Evolutionary conservation across 345 rosid species (phyloP).

Genomic region (Rhodamnia argentea): DNA sequence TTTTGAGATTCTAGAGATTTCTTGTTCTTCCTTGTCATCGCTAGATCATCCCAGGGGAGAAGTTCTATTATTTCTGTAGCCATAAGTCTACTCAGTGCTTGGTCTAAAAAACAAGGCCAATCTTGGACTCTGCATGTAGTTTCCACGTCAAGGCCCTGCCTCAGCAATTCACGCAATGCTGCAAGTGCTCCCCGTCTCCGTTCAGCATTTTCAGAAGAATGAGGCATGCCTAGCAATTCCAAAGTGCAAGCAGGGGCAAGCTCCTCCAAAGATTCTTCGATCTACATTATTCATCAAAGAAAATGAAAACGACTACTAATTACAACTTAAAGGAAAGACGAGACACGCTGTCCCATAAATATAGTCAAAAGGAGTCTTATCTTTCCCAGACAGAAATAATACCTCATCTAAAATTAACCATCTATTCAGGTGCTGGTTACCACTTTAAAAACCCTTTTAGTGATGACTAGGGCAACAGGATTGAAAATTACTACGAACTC

Average conservation of each 20-base stretch:
- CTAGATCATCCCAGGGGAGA: slow-evolving; percentile 82
- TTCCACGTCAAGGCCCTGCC: slow-evolving; percentile 93
- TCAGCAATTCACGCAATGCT: slow-evolving; percentile 77
- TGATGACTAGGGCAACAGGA: not conserved
- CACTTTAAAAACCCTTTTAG: not conserved
- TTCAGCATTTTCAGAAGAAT: slow-evolving; percentile 71
- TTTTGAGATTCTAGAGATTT: slow-evolving; percentile 91
- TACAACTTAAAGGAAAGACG: not conserved
- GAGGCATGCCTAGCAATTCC: slow-evolving; percentile 82
- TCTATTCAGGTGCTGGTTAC: not conserved
- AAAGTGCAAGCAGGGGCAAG: slow-evolving; percentile 98
- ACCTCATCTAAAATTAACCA: not conserved
- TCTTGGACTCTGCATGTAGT: slow-evolving; percentile 75
- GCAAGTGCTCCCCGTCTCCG: slow-evolving; percentile 84
- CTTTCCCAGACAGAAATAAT: not conserved
- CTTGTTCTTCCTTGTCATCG: slow-evolving; percentile 62
- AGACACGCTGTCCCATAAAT: not conserved
- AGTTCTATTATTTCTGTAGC: slow-evolving; percentile 87
- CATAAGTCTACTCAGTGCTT: slow-evolving; percentile 65
- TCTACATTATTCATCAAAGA: slow-evolving; percentile 21
- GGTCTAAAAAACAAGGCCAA: slow-evolving; percentile 76
- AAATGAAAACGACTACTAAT: not conserved
- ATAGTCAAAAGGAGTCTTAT: not conserved
- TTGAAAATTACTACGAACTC: not conserved
- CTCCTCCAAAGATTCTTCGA: slow-evolving; percentile 95